Percentiles rank a stretch among this genome's conserved stretches.
phyloP scores from a whole-genome alignment of 2,329 filamentous ascomycete species.

The Tolypocladium nubicola region DNA sequence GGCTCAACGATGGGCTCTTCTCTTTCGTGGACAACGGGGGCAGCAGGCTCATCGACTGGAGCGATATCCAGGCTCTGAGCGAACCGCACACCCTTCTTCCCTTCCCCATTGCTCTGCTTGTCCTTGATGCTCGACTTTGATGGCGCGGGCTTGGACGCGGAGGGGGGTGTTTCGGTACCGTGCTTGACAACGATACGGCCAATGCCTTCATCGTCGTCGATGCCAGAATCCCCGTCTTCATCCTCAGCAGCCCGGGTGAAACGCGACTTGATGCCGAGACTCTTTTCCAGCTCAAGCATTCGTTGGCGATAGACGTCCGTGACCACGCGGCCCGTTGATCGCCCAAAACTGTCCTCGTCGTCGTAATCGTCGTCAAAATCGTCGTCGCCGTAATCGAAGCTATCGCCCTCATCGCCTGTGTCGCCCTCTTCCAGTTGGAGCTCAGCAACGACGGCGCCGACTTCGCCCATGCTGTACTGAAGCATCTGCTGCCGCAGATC shows the following conservation, averaged over 20 bases:
- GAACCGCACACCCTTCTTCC: conserved; percentile 72
- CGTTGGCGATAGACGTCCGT: conserved; percentile 65
- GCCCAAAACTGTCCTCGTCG: conserved; percentile 65
- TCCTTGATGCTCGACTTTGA: conserved; percentile 23
- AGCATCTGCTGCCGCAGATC: conserved; percentile 79
- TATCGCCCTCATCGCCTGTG: conserved; percentile 43
- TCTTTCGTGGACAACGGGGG: conserved; percentile 10
- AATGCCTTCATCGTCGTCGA: conserved; percentile 38
- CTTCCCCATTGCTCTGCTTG: conserved; percentile 10
- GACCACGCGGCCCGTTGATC: conserved; percentile 56
- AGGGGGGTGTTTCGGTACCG: conserved; percentile 8
- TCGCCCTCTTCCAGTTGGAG: conserved; percentile 67
- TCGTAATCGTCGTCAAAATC: conserved; percentile 37
- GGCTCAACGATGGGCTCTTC: conserved; percentile 31
- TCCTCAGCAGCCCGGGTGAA: conserved; percentile 42
- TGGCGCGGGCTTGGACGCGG: conserved; percentile 10
- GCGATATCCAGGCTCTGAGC: conserved; percentile 65
- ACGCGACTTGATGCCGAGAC: conserved; percentile 49
- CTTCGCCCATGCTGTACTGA: conserved; percentile 76
- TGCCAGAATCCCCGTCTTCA: conserved; percentile 24
- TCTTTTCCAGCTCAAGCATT: conserved; percentile 79
- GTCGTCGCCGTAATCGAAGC: conserved; percentile 44
- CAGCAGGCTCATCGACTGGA: conserved; percentile 16
- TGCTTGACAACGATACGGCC: conserved; percentile 42
- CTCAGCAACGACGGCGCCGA: conserved; percentile 87